Percentiles rank a stretch among this genome's conserved stretches.
Evolutionary conservation across 164 flowering plant genomes (phyloP).

Genomic region (Vitis rupestris): DNA sequence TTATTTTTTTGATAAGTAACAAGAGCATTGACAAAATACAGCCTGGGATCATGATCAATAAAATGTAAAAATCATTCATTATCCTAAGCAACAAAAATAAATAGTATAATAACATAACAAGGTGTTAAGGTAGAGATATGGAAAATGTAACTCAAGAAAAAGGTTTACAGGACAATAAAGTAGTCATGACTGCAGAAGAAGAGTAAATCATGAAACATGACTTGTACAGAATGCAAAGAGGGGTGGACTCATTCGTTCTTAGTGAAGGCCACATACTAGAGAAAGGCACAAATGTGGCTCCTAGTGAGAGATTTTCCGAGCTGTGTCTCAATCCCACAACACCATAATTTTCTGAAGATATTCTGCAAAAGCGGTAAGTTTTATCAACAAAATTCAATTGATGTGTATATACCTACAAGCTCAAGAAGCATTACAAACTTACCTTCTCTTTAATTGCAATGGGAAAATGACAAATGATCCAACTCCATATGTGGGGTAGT

Average conservation of each 20-base stretch:
- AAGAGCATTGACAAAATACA: no score
- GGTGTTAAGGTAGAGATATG: background rate
- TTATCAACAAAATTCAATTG: conserved; percentile 10
- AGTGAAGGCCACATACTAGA: conserved; percentile 43
- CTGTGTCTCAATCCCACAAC: conserved; percentile 90
- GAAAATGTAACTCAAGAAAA: background rate
- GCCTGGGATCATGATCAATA: no score
- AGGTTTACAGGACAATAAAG: background rate
- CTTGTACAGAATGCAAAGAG: background rate
- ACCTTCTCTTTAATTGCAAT: conserved; percentile 65
- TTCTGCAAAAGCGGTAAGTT: conserved; percentile 36
- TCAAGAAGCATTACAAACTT: background rate
- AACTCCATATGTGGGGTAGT: conserved; percentile 73
- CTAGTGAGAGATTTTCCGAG: conserved; percentile 68
- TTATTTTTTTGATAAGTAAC: no score
- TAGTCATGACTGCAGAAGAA: background rate
- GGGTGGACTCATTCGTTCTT: background rate
- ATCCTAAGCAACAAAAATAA: no score
- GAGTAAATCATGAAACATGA: background rate
- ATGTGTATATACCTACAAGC: background rate
- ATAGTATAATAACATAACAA: no score
- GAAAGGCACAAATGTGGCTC: conserved; percentile 69
- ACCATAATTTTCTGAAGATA: conserved; percentile 63
- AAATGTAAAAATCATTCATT: no score
- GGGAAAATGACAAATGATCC: conserved; percentile 91